Evolutionary conservation across 176 grass and related monocot species (phyloP).

Genomic region (Aegilops bicornis): DNA sequence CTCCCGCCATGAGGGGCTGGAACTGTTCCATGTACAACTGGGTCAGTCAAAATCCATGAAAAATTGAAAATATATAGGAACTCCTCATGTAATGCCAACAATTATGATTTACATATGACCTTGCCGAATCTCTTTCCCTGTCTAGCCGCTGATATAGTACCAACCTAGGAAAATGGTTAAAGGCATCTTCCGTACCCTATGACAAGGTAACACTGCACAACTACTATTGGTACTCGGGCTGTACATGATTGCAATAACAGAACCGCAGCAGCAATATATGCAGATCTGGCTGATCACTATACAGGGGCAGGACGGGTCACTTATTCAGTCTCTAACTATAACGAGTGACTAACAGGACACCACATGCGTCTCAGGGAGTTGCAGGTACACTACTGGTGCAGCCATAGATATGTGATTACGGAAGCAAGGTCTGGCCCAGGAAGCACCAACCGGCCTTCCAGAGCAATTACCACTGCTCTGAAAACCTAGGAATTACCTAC

Average conservation of each 20-base stretch:
- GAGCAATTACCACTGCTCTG: background rate
- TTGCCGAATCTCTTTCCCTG: background rate
- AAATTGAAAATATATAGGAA: conserved; percentile 3
- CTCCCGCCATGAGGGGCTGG: conserved; percentile 34
- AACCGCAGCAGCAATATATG: background rate
- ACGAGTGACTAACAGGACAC: background rate
- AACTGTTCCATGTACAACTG: conserved; percentile 39
- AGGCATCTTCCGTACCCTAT: background rate
- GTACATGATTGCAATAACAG: background rate
- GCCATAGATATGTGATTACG: background rate
- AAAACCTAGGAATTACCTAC: background rate
- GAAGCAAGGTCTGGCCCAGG: background rate
- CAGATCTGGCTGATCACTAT: background rate
- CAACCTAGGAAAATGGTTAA: conserved; percentile 1
- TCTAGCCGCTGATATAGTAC: background rate
- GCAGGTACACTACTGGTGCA: background rate
- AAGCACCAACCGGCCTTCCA: background rate
- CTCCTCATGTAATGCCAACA: background rate
- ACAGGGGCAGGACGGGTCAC: background rate
- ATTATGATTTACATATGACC: background rate
- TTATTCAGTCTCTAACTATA: background rate
- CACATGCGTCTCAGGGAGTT: background rate
- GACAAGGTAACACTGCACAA: background rate
- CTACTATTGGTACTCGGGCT: background rate
- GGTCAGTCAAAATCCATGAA: conserved; percentile 1